Conservation (phyloP, 192 early-diverging fungal species). For the Coemansia sp. region DNA sequence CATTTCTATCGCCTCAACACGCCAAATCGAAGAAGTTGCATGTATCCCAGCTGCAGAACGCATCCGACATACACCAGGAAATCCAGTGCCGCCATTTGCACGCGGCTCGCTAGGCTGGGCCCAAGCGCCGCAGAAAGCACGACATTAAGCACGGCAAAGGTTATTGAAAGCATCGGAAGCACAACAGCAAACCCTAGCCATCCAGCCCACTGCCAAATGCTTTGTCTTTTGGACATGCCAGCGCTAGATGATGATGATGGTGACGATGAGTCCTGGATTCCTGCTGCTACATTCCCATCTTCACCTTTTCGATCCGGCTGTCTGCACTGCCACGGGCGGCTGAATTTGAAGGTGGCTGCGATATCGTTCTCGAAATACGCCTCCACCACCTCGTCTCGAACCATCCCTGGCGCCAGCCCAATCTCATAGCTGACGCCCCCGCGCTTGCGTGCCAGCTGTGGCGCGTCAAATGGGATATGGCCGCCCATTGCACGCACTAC, state of each 20-base stretch:
- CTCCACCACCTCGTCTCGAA: constrained; percentile 33
- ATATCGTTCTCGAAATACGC: constrained; percentile 41
- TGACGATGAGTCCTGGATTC: background rate
- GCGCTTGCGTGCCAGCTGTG: constrained; percentile 12
- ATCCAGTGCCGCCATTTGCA: constrained; percentile 27
- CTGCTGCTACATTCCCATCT: background rate
- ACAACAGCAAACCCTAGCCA: constrained; percentile 24
- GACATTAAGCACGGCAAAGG: background rate
- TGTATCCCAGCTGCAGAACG: constrained; percentile 6
- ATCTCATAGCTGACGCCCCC: constrained; percentile 23
- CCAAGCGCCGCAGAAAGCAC: constrained; percentile 18
- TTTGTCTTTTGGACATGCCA: too few species aligned
- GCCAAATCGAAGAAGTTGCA: background rate
- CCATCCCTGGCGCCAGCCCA: constrained; percentile 31
- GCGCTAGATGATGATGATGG: too few species aligned
- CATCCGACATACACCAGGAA: constrained; percentile 18
- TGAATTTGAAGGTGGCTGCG: constrained; percentile 25
- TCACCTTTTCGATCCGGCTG: background rate
- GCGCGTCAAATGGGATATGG: constrained; percentile 21
- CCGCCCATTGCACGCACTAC: constrained; percentile 52
- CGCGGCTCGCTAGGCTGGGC: constrained; percentile 7
- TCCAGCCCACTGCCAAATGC: constrained; percentile 9
- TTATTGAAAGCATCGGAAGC: constrained; percentile 14
- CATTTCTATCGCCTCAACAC: background rate
- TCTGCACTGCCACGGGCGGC: background rate